Base-by-base conservation (phyloP, 2,329 filamentous ascomycete species). In the Colletotrichum sp. region DNA sequence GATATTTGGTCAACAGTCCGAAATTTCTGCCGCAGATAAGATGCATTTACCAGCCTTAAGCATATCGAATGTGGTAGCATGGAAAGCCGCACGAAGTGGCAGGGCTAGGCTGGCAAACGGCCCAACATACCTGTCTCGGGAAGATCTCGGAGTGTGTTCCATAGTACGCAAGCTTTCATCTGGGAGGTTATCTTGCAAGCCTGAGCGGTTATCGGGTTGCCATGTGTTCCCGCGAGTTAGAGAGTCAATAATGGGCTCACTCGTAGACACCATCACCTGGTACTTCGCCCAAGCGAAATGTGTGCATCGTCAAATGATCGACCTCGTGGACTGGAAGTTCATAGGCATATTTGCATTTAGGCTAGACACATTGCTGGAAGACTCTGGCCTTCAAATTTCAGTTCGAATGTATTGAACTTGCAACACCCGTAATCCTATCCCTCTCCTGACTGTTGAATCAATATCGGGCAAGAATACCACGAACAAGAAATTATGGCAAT, bases 391-490 rank as follows among this genome's bases (percentile, higher is more conserved):
- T 4, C 10, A 4, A 52, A 52, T 7, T 49, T 52, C n/a, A 21
- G 6, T 21, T 52, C 1, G n/a, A 8, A 1, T 21, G n/a, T 1
- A 13, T 21, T 52, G n/a, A 1, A 21, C 44, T 21, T 1, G 1
- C 10, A 21, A 0, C 12, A 21, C 1, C n/a, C 1, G n/a, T 4
- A 52, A 21, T 13, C 7, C 8, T 0, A 52, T 21, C n/a, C 12
- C 6, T 49, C 7, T 52, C 44, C n/a, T 52, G 2, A 0, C 21
- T 2, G 2, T 4, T 52, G 5, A 13, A 13, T 5, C 10, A 13
- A 21, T 8, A 52, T 1, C 10, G 1, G 10, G 44, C 18, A 13
- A 49, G 0, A 49, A 21, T 13, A 1, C n/a, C 2, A 13, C 1
- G n/a, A 4, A 8, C n/a, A 21, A 49, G 3, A 6, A n/a, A 13